Evolutionary conservation across 495 filamentous ascomycete species (phyloP), one percentile per base, ranked within the genome.

Genomic region (Lichina pygmaea): DNA sequence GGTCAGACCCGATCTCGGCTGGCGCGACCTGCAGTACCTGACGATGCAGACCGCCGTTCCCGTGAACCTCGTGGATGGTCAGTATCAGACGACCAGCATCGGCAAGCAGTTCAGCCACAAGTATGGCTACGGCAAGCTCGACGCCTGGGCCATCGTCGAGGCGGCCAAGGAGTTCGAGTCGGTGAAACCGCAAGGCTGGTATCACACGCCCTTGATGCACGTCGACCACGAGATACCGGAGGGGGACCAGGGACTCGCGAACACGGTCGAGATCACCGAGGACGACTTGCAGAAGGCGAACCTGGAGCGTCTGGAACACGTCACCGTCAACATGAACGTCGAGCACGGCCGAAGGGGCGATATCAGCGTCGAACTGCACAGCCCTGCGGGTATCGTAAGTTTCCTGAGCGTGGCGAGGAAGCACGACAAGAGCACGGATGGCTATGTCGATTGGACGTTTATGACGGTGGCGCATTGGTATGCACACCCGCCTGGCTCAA

Each of bases 131-230:
- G 89, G 89, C 49, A 94, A 93, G 60, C 61, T 95, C 16, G 89
- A 97, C 54, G 75, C 77, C 8, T 93, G 75, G 54, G 73, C 76
- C 31, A 70, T 93, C 44, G 80, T 97, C 16, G 78, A 93, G 54
- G 73, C 70, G 36, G 86, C 89, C 46, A 86, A 81, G 62, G 72
- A 65, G 1, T 93, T 82, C 70, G 70, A 84, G 49, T 65, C 73
- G 6, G 83, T 97, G 43, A 97, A 97, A 57, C 91, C 91, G n/a
- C 89, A 97, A 58, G 77, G 82, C 8, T 97, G 91, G 91, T 86
- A 69, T 57, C 77, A 77, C 54, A 85, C 84, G 4, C 91, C 89
- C 1, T 93, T 89, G 81, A 65, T 93, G 46, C 80, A 84, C 50
- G 81, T 95, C 49, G 75, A 84, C 46, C 67, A 91, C 52, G 62